Evolutionary conservation across 75 land plant species (phyloP).

Genomic region (Picea sitchensis): DNA sequence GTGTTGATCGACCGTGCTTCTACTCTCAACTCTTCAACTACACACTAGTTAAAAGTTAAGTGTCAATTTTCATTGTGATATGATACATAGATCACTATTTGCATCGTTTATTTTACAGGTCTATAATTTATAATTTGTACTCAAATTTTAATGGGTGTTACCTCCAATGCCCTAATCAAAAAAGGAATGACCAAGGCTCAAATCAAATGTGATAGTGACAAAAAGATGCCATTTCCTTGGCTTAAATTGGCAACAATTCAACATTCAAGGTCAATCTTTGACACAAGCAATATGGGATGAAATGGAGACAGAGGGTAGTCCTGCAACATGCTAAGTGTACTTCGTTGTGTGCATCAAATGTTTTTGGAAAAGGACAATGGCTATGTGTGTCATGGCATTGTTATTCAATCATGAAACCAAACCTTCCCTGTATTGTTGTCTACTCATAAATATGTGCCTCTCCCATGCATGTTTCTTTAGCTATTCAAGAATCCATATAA

Average conservation of each 20-base stretch:
- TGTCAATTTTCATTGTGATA: too few species aligned
- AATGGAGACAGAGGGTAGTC: conserved; percentile 79
- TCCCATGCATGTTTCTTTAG: not conserved
- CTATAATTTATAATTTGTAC: too few species aligned
- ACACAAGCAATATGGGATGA: conserved; percentile 69
- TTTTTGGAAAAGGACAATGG: conserved; percentile 47
- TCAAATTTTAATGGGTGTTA: too few species aligned
- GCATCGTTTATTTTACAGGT: too few species aligned
- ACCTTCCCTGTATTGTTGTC: too few species aligned
- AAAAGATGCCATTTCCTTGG: conserved; percentile 94
- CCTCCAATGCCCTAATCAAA: not conserved
- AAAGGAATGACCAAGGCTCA: conserved; percentile 87
- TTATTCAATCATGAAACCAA: too few species aligned
- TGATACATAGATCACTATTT: too few species aligned
- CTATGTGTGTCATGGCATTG: too few species aligned
- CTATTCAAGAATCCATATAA: not conserved
- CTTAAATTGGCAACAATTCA: conserved; percentile 75
- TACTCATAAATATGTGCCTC: too few species aligned
- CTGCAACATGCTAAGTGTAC: conserved; percentile 62
- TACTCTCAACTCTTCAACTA: too few species aligned
- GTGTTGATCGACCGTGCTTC: too few species aligned
- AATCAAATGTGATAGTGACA: conserved; percentile 80
- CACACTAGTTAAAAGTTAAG: too few species aligned
- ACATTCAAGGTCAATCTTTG: conserved; percentile 52
- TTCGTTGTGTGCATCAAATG: conserved; percentile 55